These are phyloP conservation scores for Blastocystis sp. DNA, from an alignment of 352 stramenopile genomes.

Conservation along the genomic window DNA sequence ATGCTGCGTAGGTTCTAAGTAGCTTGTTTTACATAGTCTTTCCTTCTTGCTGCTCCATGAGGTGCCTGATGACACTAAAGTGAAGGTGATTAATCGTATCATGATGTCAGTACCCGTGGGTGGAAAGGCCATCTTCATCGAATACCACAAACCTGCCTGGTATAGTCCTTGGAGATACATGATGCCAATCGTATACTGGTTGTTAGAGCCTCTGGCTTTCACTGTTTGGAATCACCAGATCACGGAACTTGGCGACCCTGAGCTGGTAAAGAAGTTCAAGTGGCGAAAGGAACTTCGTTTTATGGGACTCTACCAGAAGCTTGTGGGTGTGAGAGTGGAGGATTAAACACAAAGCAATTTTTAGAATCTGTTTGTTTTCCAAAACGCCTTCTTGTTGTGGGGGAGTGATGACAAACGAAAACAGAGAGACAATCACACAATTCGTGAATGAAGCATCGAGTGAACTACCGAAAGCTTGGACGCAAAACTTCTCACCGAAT, in stretches of 20 bases:
- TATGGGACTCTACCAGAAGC: constrained; percentile 58
- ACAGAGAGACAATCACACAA: no score
- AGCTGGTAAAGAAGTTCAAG: constrained; percentile 62
- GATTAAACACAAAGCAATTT: constrained; percentile 14
- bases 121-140: constrained; percentile 60
- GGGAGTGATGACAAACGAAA: no score
- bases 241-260: constrained; percentile 38
- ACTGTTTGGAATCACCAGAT: constrained; percentile 58
- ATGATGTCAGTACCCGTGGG: constrained; percentile 43
- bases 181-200: constrained; percentile 55
- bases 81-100: constrained; percentile 53
- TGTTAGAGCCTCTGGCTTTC: constrained; percentile 48
- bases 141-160: constrained; percentile 51
- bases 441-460: constrained; percentile 73
- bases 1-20: neutral
- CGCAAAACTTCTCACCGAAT: constrained; percentile 77
- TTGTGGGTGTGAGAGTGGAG: constrained; percentile 45
- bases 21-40: neutral
- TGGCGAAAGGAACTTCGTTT: constrained; percentile 56
- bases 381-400: no score
- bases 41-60: constrained; percentile 56
- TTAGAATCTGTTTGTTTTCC: constrained; percentile 42
- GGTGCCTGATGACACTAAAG: constrained; percentile 56
- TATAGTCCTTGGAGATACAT: constrained; percentile 62
- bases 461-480: constrained; percentile 80